phyloP scores from a whole-genome alignment of 2,329 filamentous ascomycete genomes.

The Pseudopithomyces maydicus region DNA sequence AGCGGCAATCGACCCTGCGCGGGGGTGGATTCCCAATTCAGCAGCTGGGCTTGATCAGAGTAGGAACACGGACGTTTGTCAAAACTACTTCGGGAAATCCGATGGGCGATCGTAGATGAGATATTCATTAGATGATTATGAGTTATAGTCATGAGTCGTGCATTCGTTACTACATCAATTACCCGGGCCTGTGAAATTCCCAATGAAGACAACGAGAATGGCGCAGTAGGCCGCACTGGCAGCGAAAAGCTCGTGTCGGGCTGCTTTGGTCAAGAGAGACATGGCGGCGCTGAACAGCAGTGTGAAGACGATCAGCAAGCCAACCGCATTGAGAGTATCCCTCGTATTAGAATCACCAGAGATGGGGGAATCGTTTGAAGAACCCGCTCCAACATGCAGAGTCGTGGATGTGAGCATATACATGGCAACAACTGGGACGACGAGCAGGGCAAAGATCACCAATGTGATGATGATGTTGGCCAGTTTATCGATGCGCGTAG shows the following conservation, averaged over 20 bases:
- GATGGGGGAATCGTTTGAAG: slow-evolving; percentile 1
- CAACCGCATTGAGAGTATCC: slow-evolving; percentile 47
- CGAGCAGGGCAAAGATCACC: slow-evolving; percentile 50
- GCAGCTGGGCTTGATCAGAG: slow-evolving; percentile 5
- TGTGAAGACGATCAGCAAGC: slow-evolving; percentile 50
- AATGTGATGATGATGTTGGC: slow-evolving; percentile 50
- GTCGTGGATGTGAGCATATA: slow-evolving; percentile 42
- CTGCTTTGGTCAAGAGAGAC: slow-evolving; percentile 43
- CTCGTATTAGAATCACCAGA: slow-evolving; percentile 15
- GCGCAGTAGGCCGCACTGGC: slow-evolving; percentile 47
- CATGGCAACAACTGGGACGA: slow-evolving; percentile 48
- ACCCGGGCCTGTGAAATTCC: slow-evolving; percentile 44
- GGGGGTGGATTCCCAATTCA: not conserved
- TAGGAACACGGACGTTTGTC: not conserved
- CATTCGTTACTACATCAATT: slow-evolving; percentile 23
- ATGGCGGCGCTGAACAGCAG: slow-evolving; percentile 45
- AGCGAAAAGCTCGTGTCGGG: slow-evolving; percentile 46
- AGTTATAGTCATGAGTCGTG: slow-evolving; percentile 6
- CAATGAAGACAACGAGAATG: slow-evolving; percentile 47
- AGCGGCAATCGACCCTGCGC: not conserved
- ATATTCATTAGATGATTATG: not conserved
- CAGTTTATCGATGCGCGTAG: slow-evolving; percentile 45
- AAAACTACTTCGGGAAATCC: not conserved
- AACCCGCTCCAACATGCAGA: slow-evolving; percentile 1
- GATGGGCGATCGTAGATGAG: not conserved